Base-by-base conservation (phyloP, 192 early-diverging fungal species). In the Coemansia sp. region DNA sequence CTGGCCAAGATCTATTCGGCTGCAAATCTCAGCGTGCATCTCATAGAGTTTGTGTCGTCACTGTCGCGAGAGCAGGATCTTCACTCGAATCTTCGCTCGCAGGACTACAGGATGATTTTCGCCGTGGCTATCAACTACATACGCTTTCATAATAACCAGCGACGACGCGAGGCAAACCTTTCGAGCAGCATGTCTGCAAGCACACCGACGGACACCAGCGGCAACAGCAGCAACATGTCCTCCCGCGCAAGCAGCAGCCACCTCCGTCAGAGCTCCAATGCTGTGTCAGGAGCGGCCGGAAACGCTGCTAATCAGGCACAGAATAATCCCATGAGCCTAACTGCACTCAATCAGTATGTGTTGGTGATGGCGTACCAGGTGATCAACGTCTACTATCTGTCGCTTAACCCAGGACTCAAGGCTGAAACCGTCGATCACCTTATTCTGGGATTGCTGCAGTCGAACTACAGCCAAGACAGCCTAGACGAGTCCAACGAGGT, bases 291-390 rank as follows among this genome's bases (percentile, higher is more conserved):
- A 13, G 39, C 47, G 15, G 12, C 59, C 19, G 39, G 46, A 16
- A 22, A 42, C 36, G 56, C 6, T 9, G 40, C 39, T 41, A 22
- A 45, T 18, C 37, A 32, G 32, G 32, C 63, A 18, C 56, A 59
- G 26, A 76, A 55, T 4, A 18, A 47, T 36, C 41, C 61, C 13
- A 42, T 73, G 8, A 66, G 46, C 39, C 70, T 73, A 7, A 47
- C 58, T 49, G 90, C 91, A 7, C 86, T 93, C 16, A 74, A 74
- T 13, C 91, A 92, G 59, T 97, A 96, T 67, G 90, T 95, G 47
- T 65, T 92, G 6, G 89, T 91, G n/a, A 87, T 98, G 86, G 96
- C 95, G 8, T 98, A 95, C 78, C 92, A 96, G 65, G 92, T 96
- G 1, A 90, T 97, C 39, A 88, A 91, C 37, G 86, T 90, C 48